Percentiles rank a stretch among this genome's conserved stretches.
Conservation (phyloP, 2,329 filamentous ascomycete genomes). For the Fusarium irregulare region DNA sequence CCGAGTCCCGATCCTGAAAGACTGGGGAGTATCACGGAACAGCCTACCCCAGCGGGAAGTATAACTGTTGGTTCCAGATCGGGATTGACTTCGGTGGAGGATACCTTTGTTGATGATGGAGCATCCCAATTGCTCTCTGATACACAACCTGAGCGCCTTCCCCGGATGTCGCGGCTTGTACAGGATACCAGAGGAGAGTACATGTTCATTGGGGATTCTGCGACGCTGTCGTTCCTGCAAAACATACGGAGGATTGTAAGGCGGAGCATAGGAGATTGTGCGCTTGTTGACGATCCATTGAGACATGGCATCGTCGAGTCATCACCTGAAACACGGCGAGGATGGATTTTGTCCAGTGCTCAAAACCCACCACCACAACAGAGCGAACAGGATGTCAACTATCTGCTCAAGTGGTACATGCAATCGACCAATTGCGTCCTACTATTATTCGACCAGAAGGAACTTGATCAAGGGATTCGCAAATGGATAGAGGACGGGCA, state of each 20-base stretch:
- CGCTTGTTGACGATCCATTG: constrained; percentile 51
- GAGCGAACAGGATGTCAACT: constrained; percentile 40
- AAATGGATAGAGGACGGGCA: constrained; percentile 46
- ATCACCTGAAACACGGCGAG: constrained; percentile 44
- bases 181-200: constrained; percentile 49
- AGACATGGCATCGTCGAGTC: constrained; percentile 51
- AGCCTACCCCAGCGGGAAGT: constrained; percentile 26
- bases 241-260: constrained; percentile 50
- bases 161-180: constrained; percentile 48
- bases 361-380: constrained; percentile 43
- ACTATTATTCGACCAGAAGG: constrained; percentile 48
- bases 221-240: constrained; percentile 50
- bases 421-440: constrained; percentile 45
- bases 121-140: constrained; percentile 40
- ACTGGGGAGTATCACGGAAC: constrained; percentile 33
- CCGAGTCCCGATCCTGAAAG: constrained; percentile 44
- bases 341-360: constrained; percentile 44
- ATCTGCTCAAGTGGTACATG: constrained; percentile 49
- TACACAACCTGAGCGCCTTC: constrained; percentile 41
- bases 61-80: constrained; percentile 20
- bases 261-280: constrained; percentile 47
- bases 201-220: constrained; percentile 54
- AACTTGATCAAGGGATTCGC: constrained; percentile 42
- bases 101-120: constrained; percentile 17
- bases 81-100: constrained; percentile 16